A percentile compares a stretch with the other conserved stretches of the same genome.
Evolutionary conservation across 768 basidiomycete genomes (phyloP).

Genomic region (Melanogaster broomeanus): DNA sequence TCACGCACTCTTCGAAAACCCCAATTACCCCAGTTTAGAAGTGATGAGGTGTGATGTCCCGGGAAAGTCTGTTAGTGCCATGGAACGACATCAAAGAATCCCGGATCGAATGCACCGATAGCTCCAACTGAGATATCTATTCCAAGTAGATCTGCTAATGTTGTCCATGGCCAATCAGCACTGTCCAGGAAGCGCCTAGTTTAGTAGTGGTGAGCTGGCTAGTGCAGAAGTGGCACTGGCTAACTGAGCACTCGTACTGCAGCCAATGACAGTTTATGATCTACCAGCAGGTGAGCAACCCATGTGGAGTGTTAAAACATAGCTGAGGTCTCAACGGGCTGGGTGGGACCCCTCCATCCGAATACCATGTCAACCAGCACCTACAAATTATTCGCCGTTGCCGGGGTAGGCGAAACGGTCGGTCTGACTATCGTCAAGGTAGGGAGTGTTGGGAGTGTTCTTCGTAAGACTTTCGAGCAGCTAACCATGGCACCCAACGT

Average conservation of each 20-base stretch:
- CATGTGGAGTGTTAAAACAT: too few relatives aligned
- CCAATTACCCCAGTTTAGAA: constrained; percentile 80
- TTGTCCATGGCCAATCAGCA: too few relatives aligned
- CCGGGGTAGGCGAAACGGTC: constrained; percentile 19
- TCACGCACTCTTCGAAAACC: constrained; percentile 87
- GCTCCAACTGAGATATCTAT: not conserved
- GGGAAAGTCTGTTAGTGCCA: constrained; percentile 6
- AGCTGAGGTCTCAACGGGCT: too few relatives aligned
- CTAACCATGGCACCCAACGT: not conserved
- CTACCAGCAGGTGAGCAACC: too few relatives aligned
- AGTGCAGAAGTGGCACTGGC: too few relatives aligned
- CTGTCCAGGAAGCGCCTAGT: too few relatives aligned
- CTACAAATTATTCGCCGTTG: constrained; percentile 23
- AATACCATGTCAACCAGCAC: not conserved
- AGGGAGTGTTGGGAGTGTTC: not conserved
- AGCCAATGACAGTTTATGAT: too few relatives aligned
- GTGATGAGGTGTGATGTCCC: constrained; percentile 93
- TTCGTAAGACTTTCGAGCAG: not conserved
- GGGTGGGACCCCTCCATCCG: too few relatives aligned
- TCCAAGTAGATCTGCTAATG: not conserved
- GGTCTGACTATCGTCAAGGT: constrained; percentile 20
- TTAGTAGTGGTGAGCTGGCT: too few relatives aligned
- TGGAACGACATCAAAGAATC: not conserved
- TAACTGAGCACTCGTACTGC: too few relatives aligned
- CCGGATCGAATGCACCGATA: not conserved